Percentiles rank a stretch among this genome's conserved stretches.
These are phyloP conservation scores for Xylaria venustula DNA, from an alignment of 495 filamentous ascomycete genomes.

Conservation along the genomic window DNA sequence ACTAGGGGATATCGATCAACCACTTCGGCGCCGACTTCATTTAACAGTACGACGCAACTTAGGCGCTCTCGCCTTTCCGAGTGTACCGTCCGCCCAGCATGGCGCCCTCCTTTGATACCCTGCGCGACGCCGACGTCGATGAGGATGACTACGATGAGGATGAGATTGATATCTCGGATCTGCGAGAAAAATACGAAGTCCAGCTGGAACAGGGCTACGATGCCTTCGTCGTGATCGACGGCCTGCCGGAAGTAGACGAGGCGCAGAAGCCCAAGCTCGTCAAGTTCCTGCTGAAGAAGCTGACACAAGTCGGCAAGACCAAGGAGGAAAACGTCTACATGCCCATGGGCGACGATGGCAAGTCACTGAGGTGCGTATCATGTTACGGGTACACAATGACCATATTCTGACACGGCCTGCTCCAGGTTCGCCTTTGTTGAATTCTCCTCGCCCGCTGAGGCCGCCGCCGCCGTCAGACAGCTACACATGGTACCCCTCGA, in stretches of 20 bases:
- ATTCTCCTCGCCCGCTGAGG: slow-evolving; percentile 89
- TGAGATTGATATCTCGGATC: slow-evolving; percentile 92
- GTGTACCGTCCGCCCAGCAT: slow-evolving; percentile 41
- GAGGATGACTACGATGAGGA: slow-evolving; percentile 88
- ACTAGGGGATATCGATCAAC: too few species aligned
- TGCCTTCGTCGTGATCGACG: slow-evolving; percentile 92
- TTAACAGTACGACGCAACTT: not conserved
- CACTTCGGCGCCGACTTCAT: slow-evolving; percentile 1
- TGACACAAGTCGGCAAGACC: slow-evolving; percentile 78
- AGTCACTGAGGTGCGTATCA: slow-evolving; percentile 72
- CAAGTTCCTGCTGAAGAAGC: slow-evolving; percentile 90
- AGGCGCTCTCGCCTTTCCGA: not conserved
- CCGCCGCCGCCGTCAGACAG: slow-evolving; percentile 78
- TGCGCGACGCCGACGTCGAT: slow-evolving; percentile 69
- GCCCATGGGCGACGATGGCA: slow-evolving; percentile 79
- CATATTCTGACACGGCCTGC: not conserved
- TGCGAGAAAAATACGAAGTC: slow-evolving; percentile 89
- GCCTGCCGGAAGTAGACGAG: slow-evolving; percentile 79
- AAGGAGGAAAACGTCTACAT: slow-evolving; percentile 87
- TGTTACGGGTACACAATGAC: not conserved
- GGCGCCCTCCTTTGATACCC: slow-evolving; percentile 58
- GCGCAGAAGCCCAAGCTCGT: slow-evolving; percentile 85
- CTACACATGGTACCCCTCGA: slow-evolving; percentile 83
- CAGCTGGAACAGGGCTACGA: slow-evolving; percentile 94
- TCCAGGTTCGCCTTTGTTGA: slow-evolving; percentile 90